These are phyloP conservation scores for Botrytis squamosa DNA, from an alignment of 2,329 filamentous ascomycete species.

Conservation along the genomic window DNA sequence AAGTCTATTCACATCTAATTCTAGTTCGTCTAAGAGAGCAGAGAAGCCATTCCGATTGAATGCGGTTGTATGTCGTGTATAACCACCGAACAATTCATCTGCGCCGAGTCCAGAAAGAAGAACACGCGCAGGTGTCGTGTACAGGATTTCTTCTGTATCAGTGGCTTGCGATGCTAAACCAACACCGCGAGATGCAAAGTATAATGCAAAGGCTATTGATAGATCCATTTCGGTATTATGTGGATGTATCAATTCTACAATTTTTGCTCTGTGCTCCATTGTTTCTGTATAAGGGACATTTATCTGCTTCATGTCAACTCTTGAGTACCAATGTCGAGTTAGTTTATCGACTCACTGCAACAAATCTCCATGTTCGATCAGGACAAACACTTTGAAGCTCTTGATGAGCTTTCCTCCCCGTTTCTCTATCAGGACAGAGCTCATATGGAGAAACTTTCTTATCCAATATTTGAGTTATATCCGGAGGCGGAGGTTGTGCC, in stretches of 20 bases:
- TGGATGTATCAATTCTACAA: conserved; percentile 79
- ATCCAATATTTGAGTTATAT: not conserved
- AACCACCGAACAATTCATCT: conserved; percentile 94
- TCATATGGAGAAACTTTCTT: conserved; percentile 58
- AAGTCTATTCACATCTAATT: conserved; percentile 79
- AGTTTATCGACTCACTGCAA: conserved; percentile 54
- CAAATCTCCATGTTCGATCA: conserved; percentile 74
- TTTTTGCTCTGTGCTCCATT: conserved; percentile 61
- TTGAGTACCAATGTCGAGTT: conserved; percentile 16
- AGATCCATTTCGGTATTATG: conserved; percentile 99
- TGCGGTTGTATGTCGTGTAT: conserved; percentile 77
- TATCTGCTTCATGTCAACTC: conserved; percentile 49
- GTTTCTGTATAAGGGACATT: conserved; percentile 81
- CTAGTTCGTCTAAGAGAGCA: conserved; percentile 76
- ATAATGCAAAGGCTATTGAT: conserved; percentile 90
- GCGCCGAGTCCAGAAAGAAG: conserved; percentile 91
- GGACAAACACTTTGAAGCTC: conserved; percentile 73
- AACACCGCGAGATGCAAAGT: conserved; percentile 83
- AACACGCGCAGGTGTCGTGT: conserved; percentile 73
- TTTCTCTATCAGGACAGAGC: conserved; percentile 84
- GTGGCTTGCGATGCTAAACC: conserved; percentile 38
- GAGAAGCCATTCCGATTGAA: conserved; percentile 67
- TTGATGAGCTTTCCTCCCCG: conserved; percentile 74
- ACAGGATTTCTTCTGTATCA: conserved; percentile 40
- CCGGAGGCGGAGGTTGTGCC: not conserved